These are phyloP conservation scores for Neotropicomus parvogracilis DNA, from an alignment of 1,284 basidiomycete species.

Conservation along the genomic window DNA sequence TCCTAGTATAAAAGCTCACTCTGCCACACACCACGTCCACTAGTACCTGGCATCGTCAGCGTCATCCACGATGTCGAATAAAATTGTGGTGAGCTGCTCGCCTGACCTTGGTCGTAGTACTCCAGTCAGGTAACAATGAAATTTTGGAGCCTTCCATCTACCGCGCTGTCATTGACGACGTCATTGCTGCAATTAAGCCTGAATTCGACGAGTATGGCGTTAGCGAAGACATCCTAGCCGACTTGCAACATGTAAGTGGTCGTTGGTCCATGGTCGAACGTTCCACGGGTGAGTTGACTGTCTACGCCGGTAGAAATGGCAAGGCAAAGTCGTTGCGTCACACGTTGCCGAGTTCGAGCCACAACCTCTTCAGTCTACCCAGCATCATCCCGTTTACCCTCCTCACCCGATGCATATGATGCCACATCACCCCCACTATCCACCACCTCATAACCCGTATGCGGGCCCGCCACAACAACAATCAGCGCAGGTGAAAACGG, in stretches of 20 bases:
- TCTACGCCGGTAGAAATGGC: constrained; percentile 74
- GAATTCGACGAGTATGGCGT: constrained; percentile 99
- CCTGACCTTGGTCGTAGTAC: constrained; percentile 55
- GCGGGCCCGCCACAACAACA: constrained; percentile 34
- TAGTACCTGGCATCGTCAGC: constrained; percentile 35
- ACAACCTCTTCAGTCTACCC: constrained; percentile 41
- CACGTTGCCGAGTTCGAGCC: constrained; percentile 91
- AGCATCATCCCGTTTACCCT: constrained; percentile 49
- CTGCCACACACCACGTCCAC: constrained; percentile 35
- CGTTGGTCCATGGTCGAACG: constrained; percentile 7
- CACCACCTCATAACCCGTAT: constrained; percentile 45
- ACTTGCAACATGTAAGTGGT: constrained; percentile 78
- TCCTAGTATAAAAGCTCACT: constrained; percentile 49
- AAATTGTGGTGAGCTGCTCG: constrained; percentile 86
- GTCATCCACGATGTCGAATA: constrained; percentile 69
- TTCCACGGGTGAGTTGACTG: constrained; percentile 15
- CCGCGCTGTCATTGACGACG: constrained; percentile 94
- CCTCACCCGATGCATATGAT: constrained; percentile 53
- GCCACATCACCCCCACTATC: constrained; percentile 44
- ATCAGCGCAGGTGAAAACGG: constrained; percentile 55
- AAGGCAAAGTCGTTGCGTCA: constrained; percentile 86
- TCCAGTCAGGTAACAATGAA: constrained; percentile 54
- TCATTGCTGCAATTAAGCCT: constrained; percentile 81
- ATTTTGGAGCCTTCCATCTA: constrained; percentile 85
- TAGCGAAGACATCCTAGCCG: constrained; percentile 84